Conservation (phyloP, 257 asterid species). For the Nemophila menziesii region DNA sequence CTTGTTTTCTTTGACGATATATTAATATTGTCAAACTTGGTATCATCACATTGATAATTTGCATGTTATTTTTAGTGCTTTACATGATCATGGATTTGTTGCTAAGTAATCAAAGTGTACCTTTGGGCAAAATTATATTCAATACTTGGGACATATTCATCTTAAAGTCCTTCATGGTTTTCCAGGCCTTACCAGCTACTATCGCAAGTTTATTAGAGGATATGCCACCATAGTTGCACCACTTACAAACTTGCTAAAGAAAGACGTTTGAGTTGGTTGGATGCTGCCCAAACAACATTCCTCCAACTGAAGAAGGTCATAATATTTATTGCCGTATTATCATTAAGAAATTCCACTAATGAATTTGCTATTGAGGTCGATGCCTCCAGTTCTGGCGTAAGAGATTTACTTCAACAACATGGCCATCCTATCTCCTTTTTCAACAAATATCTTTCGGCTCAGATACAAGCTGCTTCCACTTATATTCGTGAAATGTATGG, state of each 20-base stretch:
- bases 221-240: not conserved
- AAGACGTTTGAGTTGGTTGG: not conserved
- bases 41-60: not conserved
- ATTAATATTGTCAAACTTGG: not conserved
- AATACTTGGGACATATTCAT: not conserved
- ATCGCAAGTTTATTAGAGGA: not conserved
- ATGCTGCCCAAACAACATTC: not conserved
- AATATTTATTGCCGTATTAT: not conserved
- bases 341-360: not conserved
- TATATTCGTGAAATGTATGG: not conserved
- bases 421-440: not conserved
- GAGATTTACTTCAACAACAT: not conserved
- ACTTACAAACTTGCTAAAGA: not conserved
- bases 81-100: not conserved
- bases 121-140: not conserved
- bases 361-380: not conserved
- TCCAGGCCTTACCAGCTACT: not conserved
- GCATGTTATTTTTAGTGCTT: too few relatives aligned
- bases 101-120: not conserved
- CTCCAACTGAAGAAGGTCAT: not conserved
- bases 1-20: conserved; percentile 3
- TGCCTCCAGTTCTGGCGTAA: not conserved
- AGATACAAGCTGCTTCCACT: not conserved
- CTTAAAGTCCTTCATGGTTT: not conserved
- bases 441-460: not conserved